A percentile compares a stretch with the other conserved stretches of the same genome.
phyloP scores from a whole-genome alignment of 768 basidiomycete species.

The Lentinula aciculospora region DNA sequence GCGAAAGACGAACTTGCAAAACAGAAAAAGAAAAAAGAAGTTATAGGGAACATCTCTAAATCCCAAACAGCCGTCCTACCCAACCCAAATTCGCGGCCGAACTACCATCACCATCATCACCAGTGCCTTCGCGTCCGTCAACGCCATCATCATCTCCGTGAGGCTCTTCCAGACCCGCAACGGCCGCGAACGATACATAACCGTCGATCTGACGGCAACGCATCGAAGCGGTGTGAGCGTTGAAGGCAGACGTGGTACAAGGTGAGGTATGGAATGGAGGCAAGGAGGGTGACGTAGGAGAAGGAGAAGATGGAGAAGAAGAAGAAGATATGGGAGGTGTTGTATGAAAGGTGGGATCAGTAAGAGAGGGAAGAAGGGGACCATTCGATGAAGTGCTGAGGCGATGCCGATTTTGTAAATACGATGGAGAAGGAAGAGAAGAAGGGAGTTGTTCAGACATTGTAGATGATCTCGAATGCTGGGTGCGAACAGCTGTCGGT shows the following conservation, averaged over 20 bases:
- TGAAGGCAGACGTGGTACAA: background rate
- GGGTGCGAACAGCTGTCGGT: background rate
- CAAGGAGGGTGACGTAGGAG: background rate
- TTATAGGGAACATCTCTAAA: background rate
- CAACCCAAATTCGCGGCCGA: background rate
- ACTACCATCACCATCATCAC: background rate
- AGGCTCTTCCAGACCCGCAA: constrained; percentile 3
- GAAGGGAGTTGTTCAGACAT: background rate
- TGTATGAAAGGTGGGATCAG: background rate
- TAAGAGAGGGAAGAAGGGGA: background rate
- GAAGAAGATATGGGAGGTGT: background rate
- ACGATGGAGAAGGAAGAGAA: background rate
- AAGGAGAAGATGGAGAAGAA: background rate
- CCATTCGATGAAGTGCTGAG: background rate
- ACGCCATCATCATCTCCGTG: background rate
- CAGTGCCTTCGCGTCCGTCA: background rate
- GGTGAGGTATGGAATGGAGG: background rate
- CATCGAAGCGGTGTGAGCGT: background rate
- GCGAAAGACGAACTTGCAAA: background rate
- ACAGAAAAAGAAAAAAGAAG: background rate
- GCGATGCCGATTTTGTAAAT: background rate
- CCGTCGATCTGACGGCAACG: constrained; percentile 4
- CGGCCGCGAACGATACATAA: constrained; percentile 4
- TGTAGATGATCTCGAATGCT: background rate
- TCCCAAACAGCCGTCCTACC: background rate